These are phyloP conservation scores for Mucor mucedo DNA, from an alignment of 371 early-diverging fungal genomes.

Conservation along the genomic window DNA sequence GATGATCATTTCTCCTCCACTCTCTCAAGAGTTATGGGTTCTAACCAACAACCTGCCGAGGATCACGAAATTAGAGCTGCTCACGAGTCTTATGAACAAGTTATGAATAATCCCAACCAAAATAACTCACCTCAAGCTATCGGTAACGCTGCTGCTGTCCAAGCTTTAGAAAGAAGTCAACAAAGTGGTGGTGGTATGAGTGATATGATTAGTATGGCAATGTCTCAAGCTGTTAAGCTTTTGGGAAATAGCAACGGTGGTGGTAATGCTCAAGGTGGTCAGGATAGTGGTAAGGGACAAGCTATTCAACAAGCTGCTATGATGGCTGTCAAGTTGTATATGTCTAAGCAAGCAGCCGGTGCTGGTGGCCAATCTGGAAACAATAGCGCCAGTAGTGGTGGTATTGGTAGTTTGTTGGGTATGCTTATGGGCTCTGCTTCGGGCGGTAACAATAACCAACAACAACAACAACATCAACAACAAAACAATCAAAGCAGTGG, in stretches of 20 bases:
- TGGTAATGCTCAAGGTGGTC: slow-evolving; percentile 6
- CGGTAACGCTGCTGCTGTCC: slow-evolving; percentile 60
- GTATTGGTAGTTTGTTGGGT: slow-evolving; percentile 34
- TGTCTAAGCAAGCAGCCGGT: slow-evolving; percentile 45
- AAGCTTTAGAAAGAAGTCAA: slow-evolving; percentile 46
- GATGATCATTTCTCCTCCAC: slow-evolving; percentile 7
- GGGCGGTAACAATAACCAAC: slow-evolving; percentile 15
- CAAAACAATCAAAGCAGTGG: slow-evolving; percentile 7
- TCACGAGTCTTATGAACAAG: slow-evolving; percentile 33
- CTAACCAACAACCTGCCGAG: slow-evolving; percentile 23
- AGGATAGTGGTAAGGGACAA: slow-evolving; percentile 26
- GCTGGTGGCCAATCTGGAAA: slow-evolving; percentile 11
- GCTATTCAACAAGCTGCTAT: slow-evolving; percentile 55
- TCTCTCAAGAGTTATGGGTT: slow-evolving; percentile 30
- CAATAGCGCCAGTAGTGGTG: slow-evolving; percentile 30
- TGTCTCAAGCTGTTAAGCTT: slow-evolving; percentile 56
- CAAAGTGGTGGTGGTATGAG: slow-evolving; percentile 44
- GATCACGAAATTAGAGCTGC: slow-evolving; percentile 39
- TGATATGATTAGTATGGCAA: slow-evolving; percentile 55
- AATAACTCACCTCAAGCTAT: slow-evolving; percentile 44
- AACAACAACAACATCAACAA: slow-evolving; percentile 22
- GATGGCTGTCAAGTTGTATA: slow-evolving; percentile 57
- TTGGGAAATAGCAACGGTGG: slow-evolving; percentile 35
- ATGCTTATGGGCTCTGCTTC: slow-evolving; percentile 33
- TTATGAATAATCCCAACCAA: slow-evolving; percentile 21